phyloP scores from a whole-genome alignment of 1,284 basidiomycete species.

The Cystobasidium sp. region DNA sequence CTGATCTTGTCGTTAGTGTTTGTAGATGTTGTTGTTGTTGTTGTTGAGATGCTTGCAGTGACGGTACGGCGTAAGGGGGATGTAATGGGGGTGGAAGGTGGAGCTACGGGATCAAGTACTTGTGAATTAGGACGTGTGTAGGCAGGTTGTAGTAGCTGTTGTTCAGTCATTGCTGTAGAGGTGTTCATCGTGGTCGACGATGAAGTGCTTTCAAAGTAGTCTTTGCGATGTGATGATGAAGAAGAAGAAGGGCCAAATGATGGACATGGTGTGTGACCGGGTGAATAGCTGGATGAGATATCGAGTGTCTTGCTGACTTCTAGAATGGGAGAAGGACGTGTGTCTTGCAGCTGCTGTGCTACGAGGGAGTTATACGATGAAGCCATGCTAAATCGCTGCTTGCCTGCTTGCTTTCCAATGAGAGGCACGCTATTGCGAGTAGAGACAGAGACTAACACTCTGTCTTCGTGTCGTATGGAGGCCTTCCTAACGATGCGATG shows the following conservation, averaged over 20 bases:
- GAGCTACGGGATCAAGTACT: conserved; percentile 8
- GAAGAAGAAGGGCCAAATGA: conserved; percentile 5
- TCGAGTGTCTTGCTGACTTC: conserved; percentile 36
- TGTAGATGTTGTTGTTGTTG: conserved; percentile 9
- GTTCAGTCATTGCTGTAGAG: background rate
- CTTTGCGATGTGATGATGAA: conserved; percentile 2
- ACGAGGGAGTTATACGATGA: conserved; percentile 18
- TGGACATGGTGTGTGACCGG: conserved; percentile 34
- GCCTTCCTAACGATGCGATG: too few species aligned
- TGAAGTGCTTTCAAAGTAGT: background rate
- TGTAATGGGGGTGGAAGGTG: background rate
- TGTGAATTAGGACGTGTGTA: conserved; percentile 8
- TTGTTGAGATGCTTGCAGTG: background rate
- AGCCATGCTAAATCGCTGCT: conserved; percentile 15
- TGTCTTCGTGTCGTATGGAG: too few species aligned
- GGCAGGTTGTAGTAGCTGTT: background rate
- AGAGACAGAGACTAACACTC: background rate
- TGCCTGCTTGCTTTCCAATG: background rate
- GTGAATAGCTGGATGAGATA: conserved; percentile 24
- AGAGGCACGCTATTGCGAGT: background rate
- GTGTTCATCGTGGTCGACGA: background rate
- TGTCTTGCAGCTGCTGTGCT: conserved; percentile 36
- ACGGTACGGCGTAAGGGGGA: background rate
- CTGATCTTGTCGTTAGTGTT: background rate
- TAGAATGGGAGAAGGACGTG: conserved; percentile 36